Conservation (phyloP, 2,329 filamentous ascomycete species). For the Cladosporium sp. region DNA sequence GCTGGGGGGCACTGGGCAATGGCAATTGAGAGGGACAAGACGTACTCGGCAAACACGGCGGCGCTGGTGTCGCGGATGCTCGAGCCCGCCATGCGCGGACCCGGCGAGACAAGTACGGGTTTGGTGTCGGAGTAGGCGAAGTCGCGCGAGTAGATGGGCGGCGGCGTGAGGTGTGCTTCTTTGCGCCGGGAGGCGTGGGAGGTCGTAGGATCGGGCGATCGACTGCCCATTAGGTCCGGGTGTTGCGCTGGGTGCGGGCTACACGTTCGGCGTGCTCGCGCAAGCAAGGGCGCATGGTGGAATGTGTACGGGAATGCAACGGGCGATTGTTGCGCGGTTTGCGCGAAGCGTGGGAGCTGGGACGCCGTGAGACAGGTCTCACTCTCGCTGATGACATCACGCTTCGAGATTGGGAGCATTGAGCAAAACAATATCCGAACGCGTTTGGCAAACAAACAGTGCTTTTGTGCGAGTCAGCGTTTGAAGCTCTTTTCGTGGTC, state of each 20-base stretch:
- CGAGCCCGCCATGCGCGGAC: slow-evolving; percentile 38
- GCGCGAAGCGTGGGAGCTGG: not conserved
- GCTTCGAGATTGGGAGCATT: no score
- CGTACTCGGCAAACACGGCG: slow-evolving; percentile 49
- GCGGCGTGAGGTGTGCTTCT: not conserved
- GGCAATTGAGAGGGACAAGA: slow-evolving; percentile 29
- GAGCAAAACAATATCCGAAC: no score
- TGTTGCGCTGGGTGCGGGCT: not conserved
- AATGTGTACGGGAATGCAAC: not conserved
- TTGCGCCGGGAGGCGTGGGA: slow-evolving; percentile 2
- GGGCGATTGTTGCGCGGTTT: not conserved
- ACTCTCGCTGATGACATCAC: no score
- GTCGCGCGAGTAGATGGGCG: slow-evolving; percentile 32
- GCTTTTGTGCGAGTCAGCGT: no score
- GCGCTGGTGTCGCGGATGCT: slow-evolving; percentile 44
- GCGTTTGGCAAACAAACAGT: no score
- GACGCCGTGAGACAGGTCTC: not conserved
- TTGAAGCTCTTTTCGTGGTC: no score
- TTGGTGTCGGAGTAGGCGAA: slow-evolving; percentile 40
- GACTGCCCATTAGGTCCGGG: slow-evolving; percentile 2
- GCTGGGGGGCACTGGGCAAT: not conserved
- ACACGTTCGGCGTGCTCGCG: not conserved
- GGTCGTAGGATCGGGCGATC: not conserved
- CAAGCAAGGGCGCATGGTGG: slow-evolving; percentile 6
- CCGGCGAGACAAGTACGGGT: slow-evolving; percentile 25